phyloP scores from a whole-genome alignment of 495 filamentous ascomycete species.

The Achaetomiella virescens region DNA sequence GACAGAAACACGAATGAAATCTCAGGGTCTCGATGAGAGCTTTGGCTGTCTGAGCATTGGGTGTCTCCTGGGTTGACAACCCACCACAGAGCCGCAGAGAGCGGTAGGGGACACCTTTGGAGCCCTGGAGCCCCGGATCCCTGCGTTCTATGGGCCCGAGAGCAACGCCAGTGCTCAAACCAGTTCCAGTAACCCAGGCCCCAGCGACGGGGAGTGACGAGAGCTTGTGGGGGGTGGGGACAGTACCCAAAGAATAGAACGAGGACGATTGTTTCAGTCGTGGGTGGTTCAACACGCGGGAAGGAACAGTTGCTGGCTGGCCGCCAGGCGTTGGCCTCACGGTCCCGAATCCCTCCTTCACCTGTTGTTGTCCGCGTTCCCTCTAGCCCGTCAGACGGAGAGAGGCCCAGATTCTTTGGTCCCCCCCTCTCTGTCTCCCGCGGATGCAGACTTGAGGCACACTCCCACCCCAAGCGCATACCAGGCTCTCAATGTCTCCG shows the following conservation, averaged over 20 bases:
- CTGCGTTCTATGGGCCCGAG: neutral
- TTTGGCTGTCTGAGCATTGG: neutral
- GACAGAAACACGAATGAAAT: neutral
- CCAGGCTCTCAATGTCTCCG: conserved; percentile 21
- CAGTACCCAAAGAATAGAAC: neutral
- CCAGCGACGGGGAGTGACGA: neutral
- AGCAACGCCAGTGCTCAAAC: neutral
- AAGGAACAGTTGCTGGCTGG: conserved; percentile 2
- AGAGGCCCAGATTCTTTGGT: neutral
- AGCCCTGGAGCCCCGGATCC: neutral
- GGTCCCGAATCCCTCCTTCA: neutral
- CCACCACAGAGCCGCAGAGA: too few relatives aligned
- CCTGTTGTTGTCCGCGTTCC: neutral
- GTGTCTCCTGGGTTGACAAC: neutral
- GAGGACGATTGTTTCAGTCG: neutral
- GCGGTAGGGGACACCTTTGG: neutral
- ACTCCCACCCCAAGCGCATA: conserved; percentile 2
- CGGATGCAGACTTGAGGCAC: conserved; percentile 1
- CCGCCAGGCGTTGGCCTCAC: neutral
- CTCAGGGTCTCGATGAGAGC: conserved; percentile 1
- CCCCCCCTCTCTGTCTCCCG: neutral
- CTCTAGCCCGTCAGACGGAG: neutral
- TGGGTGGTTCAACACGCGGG: neutral
- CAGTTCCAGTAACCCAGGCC: neutral
- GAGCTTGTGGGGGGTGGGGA: neutral